These are phyloP conservation scores for Coccinonectria pachysandricola DNA, from an alignment of 2,329 filamentous ascomycete genomes.

Conservation along the genomic window DNA sequence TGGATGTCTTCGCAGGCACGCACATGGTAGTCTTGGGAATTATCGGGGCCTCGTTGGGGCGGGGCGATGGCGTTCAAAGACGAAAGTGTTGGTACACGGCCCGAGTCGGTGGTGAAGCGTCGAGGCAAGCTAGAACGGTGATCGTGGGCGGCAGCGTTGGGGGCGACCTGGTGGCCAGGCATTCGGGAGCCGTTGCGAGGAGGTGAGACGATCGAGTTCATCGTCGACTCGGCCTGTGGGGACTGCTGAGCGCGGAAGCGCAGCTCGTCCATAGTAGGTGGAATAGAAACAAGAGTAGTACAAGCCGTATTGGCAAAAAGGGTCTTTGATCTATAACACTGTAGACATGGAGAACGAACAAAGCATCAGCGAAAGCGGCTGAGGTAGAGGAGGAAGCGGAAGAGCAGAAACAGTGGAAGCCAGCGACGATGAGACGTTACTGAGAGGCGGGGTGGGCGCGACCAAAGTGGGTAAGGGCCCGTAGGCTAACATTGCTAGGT, in stretches of 20 bases:
- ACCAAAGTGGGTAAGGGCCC: constrained; percentile 18
- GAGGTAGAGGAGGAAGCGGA: constrained; percentile 13
- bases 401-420: constrained; percentile 18
- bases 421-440: constrained; percentile 21
- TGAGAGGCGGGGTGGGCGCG: constrained; percentile 22
- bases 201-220: constrained; percentile 65
- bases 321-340: constrained; percentile 22
- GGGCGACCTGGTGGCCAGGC: constrained; percentile 38
- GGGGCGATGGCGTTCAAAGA: constrained; percentile 37
- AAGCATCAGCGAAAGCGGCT: constrained; percentile 20
- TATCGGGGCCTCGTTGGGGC: constrained; percentile 37
- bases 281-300: constrained; percentile 32
- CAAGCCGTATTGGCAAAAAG: constrained; percentile 28
- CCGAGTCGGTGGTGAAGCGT: constrained; percentile 87
- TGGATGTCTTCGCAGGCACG: too few species aligned
- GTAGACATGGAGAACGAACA: constrained; percentile 27
- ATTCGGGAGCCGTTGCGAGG: constrained; percentile 59
- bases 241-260: constrained; percentile 70
- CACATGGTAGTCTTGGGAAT: constrained; percentile 38
- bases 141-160: constrained; percentile 44
- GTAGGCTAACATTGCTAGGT: too few species aligned
- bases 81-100: constrained; percentile 67
- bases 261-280: constrained; percentile 58
- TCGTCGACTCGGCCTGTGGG: constrained; percentile 63
- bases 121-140: constrained; percentile 70